Percentiles rank a stretch among this genome's conserved stretches.
Evolutionary conservation across 257 asterid genomes (phyloP).

Genomic region (Scutellaria galericulata): DNA sequence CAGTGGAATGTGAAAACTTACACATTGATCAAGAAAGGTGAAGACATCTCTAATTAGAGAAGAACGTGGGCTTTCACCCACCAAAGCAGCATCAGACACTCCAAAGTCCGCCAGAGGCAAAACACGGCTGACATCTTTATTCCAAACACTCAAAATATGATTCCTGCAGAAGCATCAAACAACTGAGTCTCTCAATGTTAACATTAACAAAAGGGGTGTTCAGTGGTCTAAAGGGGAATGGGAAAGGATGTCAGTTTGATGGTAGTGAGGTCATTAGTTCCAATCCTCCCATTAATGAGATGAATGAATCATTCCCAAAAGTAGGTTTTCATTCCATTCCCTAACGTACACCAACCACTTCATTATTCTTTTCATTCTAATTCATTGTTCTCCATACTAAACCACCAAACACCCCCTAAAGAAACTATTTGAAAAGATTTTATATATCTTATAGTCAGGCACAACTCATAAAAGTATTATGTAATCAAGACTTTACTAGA

Average conservation of each 20-base stretch:
- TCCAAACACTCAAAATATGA: conserved; percentile 83
- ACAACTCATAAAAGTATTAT: not conserved
- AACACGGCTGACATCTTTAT: conserved; percentile 87
- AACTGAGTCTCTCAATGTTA: conserved; percentile 36
- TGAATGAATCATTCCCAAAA: too few species aligned
- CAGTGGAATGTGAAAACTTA: conserved; percentile 52
- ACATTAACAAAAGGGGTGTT: conserved; percentile 3
- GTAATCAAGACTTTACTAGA: not conserved
- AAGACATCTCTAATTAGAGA: conserved; percentile 77
- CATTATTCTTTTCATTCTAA: too few species aligned
- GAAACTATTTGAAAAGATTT: conserved; percentile 14
- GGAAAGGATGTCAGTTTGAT: too few species aligned
- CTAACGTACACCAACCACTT: too few species aligned
- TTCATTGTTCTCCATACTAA: too few species aligned
- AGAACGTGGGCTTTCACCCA: conserved; percentile 60
- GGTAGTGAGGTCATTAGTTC: too few species aligned
- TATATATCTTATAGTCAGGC: conserved; percentile 19
- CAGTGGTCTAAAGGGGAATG: too few species aligned
- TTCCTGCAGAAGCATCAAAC: conserved; percentile 67
- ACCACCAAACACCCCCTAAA: too few species aligned
- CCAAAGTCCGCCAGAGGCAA: conserved; percentile 82
- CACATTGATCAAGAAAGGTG: conserved; percentile 87
- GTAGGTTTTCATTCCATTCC: too few species aligned
- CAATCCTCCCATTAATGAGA: too few species aligned
- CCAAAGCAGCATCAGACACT: conserved; percentile 57